Evolutionary conservation across 2,329 filamentous ascomycete species (phyloP), one percentile per base, ranked within the genome.

Genomic region (Xylariaceae sp.): DNA sequence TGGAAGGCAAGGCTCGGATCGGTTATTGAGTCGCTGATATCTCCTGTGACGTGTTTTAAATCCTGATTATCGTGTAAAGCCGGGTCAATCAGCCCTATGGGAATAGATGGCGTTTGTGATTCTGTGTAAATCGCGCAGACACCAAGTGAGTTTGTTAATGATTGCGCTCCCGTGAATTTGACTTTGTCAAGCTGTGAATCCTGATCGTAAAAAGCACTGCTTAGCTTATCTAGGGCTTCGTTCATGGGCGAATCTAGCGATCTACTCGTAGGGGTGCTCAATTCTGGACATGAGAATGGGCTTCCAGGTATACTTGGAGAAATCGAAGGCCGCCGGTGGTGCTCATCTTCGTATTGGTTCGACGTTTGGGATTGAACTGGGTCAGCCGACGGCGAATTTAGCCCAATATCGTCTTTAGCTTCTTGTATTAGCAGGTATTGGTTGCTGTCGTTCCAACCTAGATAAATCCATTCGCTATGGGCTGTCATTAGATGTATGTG

Each of bases 51-150:
- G 34, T 51, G 23, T n/a, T n/a, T 29, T 19, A 40, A 34, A 41
- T 51, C 24, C 41, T 51, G 37, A 21, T 33, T 16, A 34, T 51
- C 23, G 17, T 21, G n/a, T 16, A 51, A 19, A n/a, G 47, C 47
- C 23, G 36, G 34, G 12, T 51, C 26, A 17, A 51, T 34, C 34
- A 41, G 16, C 29, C 29, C 24, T 14, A 48, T 48, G 4, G 33
- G 14, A 16, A 48, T 21, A 24, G 45, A 16, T n/a, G 45, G 8
- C 19, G 12, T 9, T 16, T 8, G 7, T 48, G 33, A 36, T 21
- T 48, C 33, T 14, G 14, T 48, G 33, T 48, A 14, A 48, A 4
- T 7, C n/a, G n/a, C n/a, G n/a, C n/a, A n/a, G n/a, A n/a, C n/a
- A n/a, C n/a, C n/a, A n/a, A n/a, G n/a, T n/a, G n/a, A n/a, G n/a